Evolutionary conservation across 169 alveolate genomes (phyloP), one percentile per base, ranked within the genome.

Genomic region (Sarcocystis neurona): DNA sequence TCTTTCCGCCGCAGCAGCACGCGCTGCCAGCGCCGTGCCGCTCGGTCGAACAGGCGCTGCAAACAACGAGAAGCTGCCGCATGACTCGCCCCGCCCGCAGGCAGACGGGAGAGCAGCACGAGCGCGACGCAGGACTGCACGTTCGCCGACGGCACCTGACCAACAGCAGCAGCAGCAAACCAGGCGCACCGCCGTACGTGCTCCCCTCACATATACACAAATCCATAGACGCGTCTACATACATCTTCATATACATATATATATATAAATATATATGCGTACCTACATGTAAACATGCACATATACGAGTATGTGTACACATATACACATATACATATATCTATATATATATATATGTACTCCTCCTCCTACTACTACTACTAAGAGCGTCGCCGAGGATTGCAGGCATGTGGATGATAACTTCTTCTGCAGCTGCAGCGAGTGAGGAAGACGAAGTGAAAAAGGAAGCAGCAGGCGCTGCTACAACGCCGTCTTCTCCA

Each of bases 21-120:
- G 63, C 63, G 30, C 30, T 53, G 63, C 63, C 63, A 12, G 30
- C 30, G 30, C 20, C 30, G 63, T 53, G 63, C 63, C 10, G 63
- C 63, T 12, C 63, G 20, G 30, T n/a, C n/a, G n/a, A n/a, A n/a
- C n/a, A n/a, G n/a, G n/a, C n/a, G n/a, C n/a, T n/a, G 79, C 48
- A 30, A 44, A 44, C 80, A 84, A n/a, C n/a, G 12, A 12, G 34
- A 20, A 0, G 84, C 58, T 32, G 91, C 91, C n/a, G 72, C 87
- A 1, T 43, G 32, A 44, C 58, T 27, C 44, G 75, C 87, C 23
- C 32, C 72, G 34, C 43, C 1, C n/a, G 66, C 39, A 8, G 86
- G 78, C 53, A 89, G 89, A 0, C 90, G 89, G n/a, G 90, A 89
- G 46, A 89, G 80, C 23, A 84, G 79, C 53, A 89, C 78, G 46